Conservation (phyloP, 306 rosid genomes). For the Lathyrus tuberosus region DNA sequence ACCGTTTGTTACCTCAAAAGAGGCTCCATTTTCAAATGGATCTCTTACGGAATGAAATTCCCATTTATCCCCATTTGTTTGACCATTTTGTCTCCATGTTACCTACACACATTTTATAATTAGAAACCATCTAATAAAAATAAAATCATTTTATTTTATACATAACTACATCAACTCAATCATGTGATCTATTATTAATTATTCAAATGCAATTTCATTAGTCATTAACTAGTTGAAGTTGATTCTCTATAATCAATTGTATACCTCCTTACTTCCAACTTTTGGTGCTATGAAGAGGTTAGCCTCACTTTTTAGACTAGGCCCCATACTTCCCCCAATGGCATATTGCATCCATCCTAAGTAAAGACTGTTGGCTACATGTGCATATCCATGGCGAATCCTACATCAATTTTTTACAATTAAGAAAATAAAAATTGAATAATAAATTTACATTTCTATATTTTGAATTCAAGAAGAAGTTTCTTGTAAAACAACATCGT, state of each 20-base stretch:
- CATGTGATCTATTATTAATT: too few relatives aligned
- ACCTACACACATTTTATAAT: constrained; percentile 17
- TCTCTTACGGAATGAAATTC: constrained; percentile 47
- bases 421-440: background rate
- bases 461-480: background rate
- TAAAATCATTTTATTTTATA: background rate
- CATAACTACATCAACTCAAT: background rate
- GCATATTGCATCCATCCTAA: constrained; percentile 48
- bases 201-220: background rate
- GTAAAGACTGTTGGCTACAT: constrained; percentile 52
- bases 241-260: background rate
- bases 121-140: background rate
- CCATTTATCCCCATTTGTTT: constrained; percentile 24
- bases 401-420: constrained; percentile 5
- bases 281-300: constrained; percentile 54
- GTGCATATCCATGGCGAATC: constrained; percentile 49
- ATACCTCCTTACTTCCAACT: constrained; percentile 46
- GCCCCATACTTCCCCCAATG: constrained; percentile 49
- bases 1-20: constrained; percentile 26
- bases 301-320: constrained; percentile 52
- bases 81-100: constrained; percentile 46
- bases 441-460: background rate
- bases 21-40: constrained; percentile 52
- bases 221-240: background rate
- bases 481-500: background rate